These are phyloP conservation scores for Lepidium campestre DNA, from an alignment of 441 rosid species.

Conservation along the genomic window DNA sequence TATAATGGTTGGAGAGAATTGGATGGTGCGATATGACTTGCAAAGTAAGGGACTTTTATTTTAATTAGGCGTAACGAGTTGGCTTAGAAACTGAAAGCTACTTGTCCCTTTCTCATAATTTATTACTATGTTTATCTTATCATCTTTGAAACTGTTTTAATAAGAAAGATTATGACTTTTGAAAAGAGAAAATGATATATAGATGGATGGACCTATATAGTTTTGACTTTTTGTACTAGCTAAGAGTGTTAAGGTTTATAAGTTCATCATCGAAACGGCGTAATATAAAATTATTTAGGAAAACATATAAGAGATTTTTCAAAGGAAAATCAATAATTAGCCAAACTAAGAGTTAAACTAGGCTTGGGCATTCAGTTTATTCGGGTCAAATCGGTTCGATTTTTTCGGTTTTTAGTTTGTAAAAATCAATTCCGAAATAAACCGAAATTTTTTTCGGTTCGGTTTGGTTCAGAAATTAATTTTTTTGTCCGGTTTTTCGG, in stretches of 20 bases:
- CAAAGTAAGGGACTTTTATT: slow-evolving; percentile 41
- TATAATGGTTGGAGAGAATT: slow-evolving; percentile 9
- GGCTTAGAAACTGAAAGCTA: slow-evolving; percentile 24
- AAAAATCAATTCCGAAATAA: too few relatives aligned
- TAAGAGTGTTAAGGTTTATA: background rate
- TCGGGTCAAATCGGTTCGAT: too few relatives aligned
- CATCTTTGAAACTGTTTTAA: background rate
- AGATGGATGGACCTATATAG: slow-evolving; percentile 42
- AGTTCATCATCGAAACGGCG: background rate
- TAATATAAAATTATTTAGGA: background rate
- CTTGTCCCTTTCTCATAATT: slow-evolving; percentile 12
- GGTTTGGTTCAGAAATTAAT: too few relatives aligned
- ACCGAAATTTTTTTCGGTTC: too few relatives aligned
- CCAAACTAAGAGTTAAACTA: background rate
- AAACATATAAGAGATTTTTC: background rate
- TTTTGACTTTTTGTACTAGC: slow-evolving; percentile 10
- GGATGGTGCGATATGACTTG: slow-evolving; percentile 40
- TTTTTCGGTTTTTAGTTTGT: too few relatives aligned
- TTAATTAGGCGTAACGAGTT: slow-evolving; percentile 49
- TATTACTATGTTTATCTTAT: background rate
- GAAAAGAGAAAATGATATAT: background rate
- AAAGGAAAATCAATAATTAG: background rate
- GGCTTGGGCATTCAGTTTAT: too few relatives aligned
- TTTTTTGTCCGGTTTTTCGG: too few relatives aligned
- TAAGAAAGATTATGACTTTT: background rate